Conservation (phyloP, 2,329 filamentous ascomycete species). For the Juglanconis oblonga region DNA sequence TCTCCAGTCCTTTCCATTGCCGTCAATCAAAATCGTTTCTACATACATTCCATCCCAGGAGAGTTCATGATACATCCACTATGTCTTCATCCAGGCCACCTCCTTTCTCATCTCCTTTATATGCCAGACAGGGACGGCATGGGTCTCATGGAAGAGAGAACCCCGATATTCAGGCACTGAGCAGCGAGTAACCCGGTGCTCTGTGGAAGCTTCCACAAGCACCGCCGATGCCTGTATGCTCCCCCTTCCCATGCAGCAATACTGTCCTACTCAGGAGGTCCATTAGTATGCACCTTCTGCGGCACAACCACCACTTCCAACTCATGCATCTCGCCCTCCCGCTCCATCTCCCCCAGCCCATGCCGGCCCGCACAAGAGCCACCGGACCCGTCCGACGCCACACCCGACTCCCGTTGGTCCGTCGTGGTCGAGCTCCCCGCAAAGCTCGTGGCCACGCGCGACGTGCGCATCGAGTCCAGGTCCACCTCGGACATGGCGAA, state of each 20-base stretch:
- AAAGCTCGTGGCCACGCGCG: slow-evolving; percentile 8
- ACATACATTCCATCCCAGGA: not conserved
- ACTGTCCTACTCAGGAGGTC: not conserved
- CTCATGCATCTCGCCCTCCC: slow-evolving; percentile 9
- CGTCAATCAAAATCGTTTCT: not conserved
- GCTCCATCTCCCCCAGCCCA: not conserved
- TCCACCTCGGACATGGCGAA: slow-evolving; percentile 16
- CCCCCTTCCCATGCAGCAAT: not conserved
- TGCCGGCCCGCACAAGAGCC: not conserved
- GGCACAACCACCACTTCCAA: slow-evolving; percentile 13
- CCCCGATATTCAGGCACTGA: too few species aligned
- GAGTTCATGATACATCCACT: not conserved
- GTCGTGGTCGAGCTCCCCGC: slow-evolving; percentile 3
- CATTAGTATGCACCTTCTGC: not conserved
- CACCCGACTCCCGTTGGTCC: slow-evolving; percentile 4
- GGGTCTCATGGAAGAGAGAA: too few species aligned
- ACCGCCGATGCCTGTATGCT: too few species aligned
- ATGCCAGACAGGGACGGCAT: too few species aligned
- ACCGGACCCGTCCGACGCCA: not conserved
- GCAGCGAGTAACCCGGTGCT: too few species aligned
- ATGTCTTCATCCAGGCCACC: not conserved
- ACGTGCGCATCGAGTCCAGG: slow-evolving; percentile 11
- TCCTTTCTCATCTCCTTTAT: not conserved
- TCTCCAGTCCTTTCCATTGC: not conserved
- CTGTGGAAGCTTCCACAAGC: too few species aligned